Evolutionary conservation across 768 basidiomycete genomes (phyloP).

Genomic region (Gautieria morchelliformis): DNA sequence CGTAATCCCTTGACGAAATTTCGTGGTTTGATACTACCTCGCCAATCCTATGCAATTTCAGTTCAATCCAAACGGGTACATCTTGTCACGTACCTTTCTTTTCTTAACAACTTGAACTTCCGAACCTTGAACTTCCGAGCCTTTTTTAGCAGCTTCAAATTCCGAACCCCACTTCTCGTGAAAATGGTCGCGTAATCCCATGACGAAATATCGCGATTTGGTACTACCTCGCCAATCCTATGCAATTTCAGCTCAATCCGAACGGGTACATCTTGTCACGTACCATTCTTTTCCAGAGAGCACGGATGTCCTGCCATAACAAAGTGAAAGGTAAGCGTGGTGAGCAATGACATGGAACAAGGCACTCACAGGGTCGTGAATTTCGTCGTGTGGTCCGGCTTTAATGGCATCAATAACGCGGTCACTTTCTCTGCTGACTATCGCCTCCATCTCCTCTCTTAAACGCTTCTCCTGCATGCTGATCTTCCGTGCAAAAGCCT

Average conservation of each 20-base stretch:
- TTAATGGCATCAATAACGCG: slow-evolving; percentile 31
- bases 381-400: slow-evolving; percentile 36
- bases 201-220: slow-evolving; percentile 19
- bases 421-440: slow-evolving; percentile 25
- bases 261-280: no score
- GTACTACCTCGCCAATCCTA: no score
- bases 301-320: background rate
- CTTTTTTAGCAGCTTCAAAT: background rate
- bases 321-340: no score
- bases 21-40: no score
- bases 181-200: slow-evolving; percentile 24
- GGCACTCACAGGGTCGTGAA: slow-evolving; percentile 28
- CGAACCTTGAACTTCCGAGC: no score
- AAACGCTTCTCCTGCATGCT: slow-evolving; percentile 32
- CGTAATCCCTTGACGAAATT: no score
- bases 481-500: slow-evolving; percentile 33
- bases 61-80: no score
- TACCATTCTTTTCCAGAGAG: no score
- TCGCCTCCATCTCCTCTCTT: slow-evolving; percentile 19
- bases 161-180: slow-evolving; percentile 12
- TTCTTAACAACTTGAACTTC: no score
- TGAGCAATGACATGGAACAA: background rate
- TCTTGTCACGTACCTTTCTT: no score
- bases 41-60: no score
- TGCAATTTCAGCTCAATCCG: no score